These are phyloP conservation scores for Monosporascus sp. DNA, from an alignment of 2,329 filamentous ascomycete species.

Conservation along the genomic window DNA sequence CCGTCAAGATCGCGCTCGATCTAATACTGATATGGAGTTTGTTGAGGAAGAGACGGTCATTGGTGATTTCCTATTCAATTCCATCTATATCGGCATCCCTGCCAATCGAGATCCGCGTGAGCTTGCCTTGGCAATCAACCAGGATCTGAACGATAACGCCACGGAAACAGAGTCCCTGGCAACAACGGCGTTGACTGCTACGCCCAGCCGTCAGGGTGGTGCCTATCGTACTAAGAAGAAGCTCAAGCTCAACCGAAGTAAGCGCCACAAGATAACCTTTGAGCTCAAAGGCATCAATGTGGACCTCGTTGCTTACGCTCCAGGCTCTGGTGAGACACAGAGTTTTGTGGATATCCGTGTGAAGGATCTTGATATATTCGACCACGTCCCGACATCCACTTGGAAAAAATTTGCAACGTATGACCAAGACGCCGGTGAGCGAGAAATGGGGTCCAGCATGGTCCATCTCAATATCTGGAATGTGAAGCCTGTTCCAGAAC, in stretches of 20 bases:
- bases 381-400: conserved; percentile 89
- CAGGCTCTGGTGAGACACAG: conserved; percentile 72
- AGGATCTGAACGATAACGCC: conserved; percentile 75
- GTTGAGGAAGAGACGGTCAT: conserved; percentile 81
- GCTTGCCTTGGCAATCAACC: conserved; percentile 78
- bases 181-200: conserved; percentile 63
- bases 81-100: conserved; percentile 93
- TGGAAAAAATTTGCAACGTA: conserved; percentile 99
- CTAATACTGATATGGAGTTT: conserved; percentile 58
- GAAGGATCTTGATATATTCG: conserved; percentile 81
- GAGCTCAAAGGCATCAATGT: conserved; percentile 80
- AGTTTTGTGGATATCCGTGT: conserved; percentile 83
- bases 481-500: conserved; percentile 76
- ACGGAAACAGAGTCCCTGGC: conserved; percentile 90
- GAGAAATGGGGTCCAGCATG: conserved; percentile 85
- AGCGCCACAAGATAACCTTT: conserved; percentile 90
- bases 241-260: conserved; percentile 76
- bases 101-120: conserved; percentile 80
- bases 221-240: conserved; percentile 46
- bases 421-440: conserved; percentile 77
- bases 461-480: conserved; percentile 83
- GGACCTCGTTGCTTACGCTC: conserved; percentile 76
- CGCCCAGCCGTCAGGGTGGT: conserved; percentile 44
- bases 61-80: conserved; percentile 96
- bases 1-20: conserved; percentile 49